Evolutionary conservation across 495 filamentous ascomycete species (phyloP).

Genomic region (Hyaloscypha bicolor): DNA sequence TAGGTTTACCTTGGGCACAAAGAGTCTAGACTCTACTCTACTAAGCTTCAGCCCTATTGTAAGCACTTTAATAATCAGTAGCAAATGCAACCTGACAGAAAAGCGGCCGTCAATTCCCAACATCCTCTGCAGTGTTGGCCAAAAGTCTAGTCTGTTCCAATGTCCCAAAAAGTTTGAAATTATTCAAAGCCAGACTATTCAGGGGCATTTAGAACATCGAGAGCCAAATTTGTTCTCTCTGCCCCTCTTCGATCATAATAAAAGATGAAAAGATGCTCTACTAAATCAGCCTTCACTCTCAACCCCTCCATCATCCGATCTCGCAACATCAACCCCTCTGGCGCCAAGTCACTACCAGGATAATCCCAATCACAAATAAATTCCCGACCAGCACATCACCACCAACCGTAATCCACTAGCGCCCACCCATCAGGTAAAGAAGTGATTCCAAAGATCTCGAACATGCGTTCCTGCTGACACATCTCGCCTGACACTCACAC

Average conservation of each 20-base stretch:
- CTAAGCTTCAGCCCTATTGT: background rate
- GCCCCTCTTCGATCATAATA: too few relatives aligned
- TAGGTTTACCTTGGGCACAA: background rate
- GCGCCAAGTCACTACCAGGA: background rate
- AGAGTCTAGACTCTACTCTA: background rate
- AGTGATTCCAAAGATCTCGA: background rate
- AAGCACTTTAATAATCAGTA: background rate
- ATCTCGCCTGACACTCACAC: background rate
- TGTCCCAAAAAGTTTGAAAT: too few relatives aligned
- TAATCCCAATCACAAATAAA: background rate
- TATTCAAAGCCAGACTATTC: too few relatives aligned
- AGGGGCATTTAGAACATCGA: too few relatives aligned
- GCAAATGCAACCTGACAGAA: too few relatives aligned
- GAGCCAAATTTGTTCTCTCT: too few relatives aligned
- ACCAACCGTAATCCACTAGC: background rate
- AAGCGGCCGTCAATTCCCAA: too few relatives aligned
- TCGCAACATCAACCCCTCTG: background rate
- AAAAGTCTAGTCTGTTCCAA: too few relatives aligned
- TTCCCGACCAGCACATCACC: background rate
- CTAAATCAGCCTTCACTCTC: background rate
- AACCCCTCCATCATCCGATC: background rate
- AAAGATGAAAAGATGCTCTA: too few relatives aligned
- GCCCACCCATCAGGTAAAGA: background rate
- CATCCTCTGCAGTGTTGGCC: too few relatives aligned
- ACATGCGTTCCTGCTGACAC: background rate